Evolutionary conservation across 106 monocot species (phyloP), one percentile per base, ranked within the genome.

Genomic region (Allium cepa): DNA sequence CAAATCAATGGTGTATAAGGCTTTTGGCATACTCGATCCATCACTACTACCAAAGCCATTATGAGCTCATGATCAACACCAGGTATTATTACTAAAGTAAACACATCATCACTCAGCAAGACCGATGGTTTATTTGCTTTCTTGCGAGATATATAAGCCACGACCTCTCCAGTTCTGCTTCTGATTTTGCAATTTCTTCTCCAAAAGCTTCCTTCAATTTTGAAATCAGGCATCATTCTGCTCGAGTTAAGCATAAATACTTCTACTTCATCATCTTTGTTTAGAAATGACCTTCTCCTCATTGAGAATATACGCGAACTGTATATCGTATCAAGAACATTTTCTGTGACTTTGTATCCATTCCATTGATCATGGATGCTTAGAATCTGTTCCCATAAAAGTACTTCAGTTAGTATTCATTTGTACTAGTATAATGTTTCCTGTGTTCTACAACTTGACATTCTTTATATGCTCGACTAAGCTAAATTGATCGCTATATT

Each of bases 281-380:
- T 77, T 6, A 91, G 71, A 11, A 85, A 47, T 26, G 81, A 76
- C 53, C 73, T 75, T 48, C 76, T 65, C 56, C 64, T 85, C 75
- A 95, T 85, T n/a, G 81, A 83, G 81, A 96, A 88, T 16, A 85
- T n/a, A 10, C 56, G 78, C 3, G 22, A 26, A 68, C 57, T 75
- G 7, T 71, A 60, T n/a, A 58, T 50, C 12, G 58, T 27, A 26
- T 69, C 68, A 14, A 45, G 17, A 49, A 50, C 52, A 8, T 64
- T 77, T 45, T 83, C 80, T 8, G 81, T 80, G 8, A 68, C 66
- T 64, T 72, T 72, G 69, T 70, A 77, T 16, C 69, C 83, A 52
- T 83, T 79, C 94, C 94, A 94, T 63, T 75, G 77, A 63, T 85
- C 85, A 59, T 85, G 81, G 77, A 88, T 85, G 78, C 87, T 88